Evolutionary conservation across 2,329 filamentous ascomycete genomes (phyloP), one percentile per base, ranked within the genome.

Genomic region (Knufia petricola): DNA sequence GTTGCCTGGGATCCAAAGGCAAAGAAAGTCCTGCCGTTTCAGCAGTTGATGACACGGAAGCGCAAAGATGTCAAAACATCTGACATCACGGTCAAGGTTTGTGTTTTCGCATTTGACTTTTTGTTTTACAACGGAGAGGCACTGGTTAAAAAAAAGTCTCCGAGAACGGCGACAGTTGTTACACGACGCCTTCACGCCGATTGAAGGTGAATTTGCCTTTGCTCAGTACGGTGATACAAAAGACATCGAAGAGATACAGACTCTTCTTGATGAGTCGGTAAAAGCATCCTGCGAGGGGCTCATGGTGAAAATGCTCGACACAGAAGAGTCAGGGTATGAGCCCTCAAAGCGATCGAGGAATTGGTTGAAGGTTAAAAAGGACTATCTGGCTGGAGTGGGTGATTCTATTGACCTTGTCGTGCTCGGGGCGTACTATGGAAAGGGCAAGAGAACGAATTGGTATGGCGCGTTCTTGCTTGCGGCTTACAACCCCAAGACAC

Each of bases 241-340:
- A 59, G 87, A 95, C 57, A 75, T 98, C 2, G 90, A 96, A 46
- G 87, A 94, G 61, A 98, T 98, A 48, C 90, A 96, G 62, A 76
- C 75, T 1, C 85, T 98, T 60, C 75, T 98, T 1, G 92, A 98
- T 61, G 90, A 96, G 51, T 92, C 86, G 60, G 85, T 98, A 55
- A 95, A 95, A 66, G 87, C 89, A 1, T 94, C 87, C 0, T 98
- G 92, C 62, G 92, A 98, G 71, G 92, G 92, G 9, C 73, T 98
- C 46, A 98, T 98, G 92, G 92, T 98, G 12, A 98, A 98, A 73
- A 98, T 98, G 92, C 70, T 98, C 51, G 90, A 96, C 64, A 92
- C 90, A 0, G 73, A 78, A 4, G 90, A 95, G 66, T 94, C 87
- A 58, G 87, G 86, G 59, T 98, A 98, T 63, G 90, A 96, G 68